Base-by-base conservation (phyloP, 148 eudicot genomes). In the Limonium bicolor region DNA sequence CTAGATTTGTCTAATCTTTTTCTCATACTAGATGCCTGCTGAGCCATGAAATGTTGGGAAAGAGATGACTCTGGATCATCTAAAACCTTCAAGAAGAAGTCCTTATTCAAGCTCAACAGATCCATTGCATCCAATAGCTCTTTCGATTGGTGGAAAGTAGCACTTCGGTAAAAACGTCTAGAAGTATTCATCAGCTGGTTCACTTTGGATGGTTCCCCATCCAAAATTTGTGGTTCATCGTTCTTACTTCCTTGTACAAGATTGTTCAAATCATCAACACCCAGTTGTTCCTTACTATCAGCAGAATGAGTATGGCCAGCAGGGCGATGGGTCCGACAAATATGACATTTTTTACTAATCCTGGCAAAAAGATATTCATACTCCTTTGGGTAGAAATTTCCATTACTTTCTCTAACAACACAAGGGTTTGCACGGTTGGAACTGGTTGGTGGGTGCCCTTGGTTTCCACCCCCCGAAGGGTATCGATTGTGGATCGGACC, bases 91-190 rank as follows among this genome's bases (percentile, higher is more conserved):
- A 70, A 16, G 47, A 76, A 70, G n/a, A 70, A 71, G 20, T 80
- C 67, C 40, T 70, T 70, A 30, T 64, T 63, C 47, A 63, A 33
- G 50, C 61, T 64, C 27, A 75, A 55, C 19, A 66, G 55, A 28
- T 72, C 74, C 29, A 68, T 19, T 29, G 72, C 63, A 51, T 83
- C 74, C 35, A 76, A 24, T 26, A 72, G 51, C 33, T 70, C 69
- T 22, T 48, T 70, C 1, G 83, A 60, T 38, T 78, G 71, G 17
- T 62, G 59, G 13, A 50, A 26, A 27, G 94, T 64, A 13, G 55
- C 47, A n/a, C 50, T 46, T 68, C 54, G 50, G 7, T 49, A 43
- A 2, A 50, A 36, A 21, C 51, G 51, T 23, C 58, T 52, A 17
- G 51, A 27, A 30, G 50, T 58, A 15, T 36, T 27, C 20, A 26